phyloP scores from a whole-genome alignment of 2,329 filamentous ascomycete species.

The Dactylonectria estremocensis region DNA sequence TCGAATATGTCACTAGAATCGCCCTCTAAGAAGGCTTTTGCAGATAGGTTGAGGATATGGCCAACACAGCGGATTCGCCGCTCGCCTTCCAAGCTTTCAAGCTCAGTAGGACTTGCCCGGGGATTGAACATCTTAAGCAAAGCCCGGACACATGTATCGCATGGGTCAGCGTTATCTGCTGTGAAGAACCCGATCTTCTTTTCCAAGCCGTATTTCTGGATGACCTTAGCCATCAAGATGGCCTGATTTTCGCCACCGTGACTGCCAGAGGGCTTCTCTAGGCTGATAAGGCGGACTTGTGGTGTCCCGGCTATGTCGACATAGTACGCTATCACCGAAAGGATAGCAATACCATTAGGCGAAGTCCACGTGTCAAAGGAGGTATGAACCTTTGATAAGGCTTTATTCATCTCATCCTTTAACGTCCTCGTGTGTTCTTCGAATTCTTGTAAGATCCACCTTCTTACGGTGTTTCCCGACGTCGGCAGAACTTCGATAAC shows the following conservation, averaged over 20 bases:
- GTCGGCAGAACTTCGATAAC: slow-evolving; percentile 1
- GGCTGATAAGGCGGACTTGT: slow-evolving; percentile 1
- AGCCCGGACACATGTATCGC: background rate
- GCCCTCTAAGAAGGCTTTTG: background rate
- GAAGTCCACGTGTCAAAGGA: background rate
- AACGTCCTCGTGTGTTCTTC: background rate
- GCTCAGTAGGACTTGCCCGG: too few relatives aligned
- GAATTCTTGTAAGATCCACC: background rate
- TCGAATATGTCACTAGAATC: background rate
- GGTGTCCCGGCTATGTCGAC: background rate
- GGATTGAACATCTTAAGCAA: too few relatives aligned
- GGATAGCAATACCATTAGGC: background rate
- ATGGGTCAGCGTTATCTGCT: background rate
- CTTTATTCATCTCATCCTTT: background rate
- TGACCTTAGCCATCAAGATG: too few relatives aligned
- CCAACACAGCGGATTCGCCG: slow-evolving; percentile 1
- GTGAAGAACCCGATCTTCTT: background rate
- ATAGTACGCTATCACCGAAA: too few relatives aligned
- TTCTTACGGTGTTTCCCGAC: background rate
- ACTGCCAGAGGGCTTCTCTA: background rate
- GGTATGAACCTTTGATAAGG: background rate
- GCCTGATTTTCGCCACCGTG: slow-evolving; percentile 1
- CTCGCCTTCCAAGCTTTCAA: background rate
- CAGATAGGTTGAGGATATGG: background rate
- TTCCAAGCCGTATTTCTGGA: too few relatives aligned